Percentiles rank a stretch among this genome's conserved stretches.
phyloP scores from a whole-genome alignment of 345 rosid species.

The Rhizophora apiculata region DNA sequence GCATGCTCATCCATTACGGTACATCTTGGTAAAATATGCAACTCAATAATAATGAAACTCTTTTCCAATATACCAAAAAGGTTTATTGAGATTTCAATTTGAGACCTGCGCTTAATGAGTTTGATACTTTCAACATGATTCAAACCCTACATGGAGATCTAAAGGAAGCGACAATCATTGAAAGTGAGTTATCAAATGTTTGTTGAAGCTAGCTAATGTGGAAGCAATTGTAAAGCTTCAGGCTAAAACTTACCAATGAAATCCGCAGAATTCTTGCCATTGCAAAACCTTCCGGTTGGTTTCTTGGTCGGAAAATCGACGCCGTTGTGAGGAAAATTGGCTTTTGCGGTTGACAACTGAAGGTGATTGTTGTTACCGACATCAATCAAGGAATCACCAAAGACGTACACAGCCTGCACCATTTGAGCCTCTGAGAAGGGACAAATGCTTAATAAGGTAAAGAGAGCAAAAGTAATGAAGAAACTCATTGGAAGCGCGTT shows the following conservation, averaged over 20 bases:
- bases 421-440: conserved; percentile 21
- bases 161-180: too few relatives aligned
- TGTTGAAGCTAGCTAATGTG: too few relatives aligned
- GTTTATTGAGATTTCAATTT: too few relatives aligned
- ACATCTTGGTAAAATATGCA: too few relatives aligned
- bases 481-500: background rate
- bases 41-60: too few relatives aligned
- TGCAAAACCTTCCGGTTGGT: conserved; percentile 53
- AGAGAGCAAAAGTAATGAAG: background rate
- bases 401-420: conserved; percentile 44
- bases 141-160: too few relatives aligned
- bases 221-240: background rate
- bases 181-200: too few relatives aligned
- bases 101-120: too few relatives aligned
- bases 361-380: conserved; percentile 55
- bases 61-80: too few relatives aligned
- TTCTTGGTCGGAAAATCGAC: conserved; percentile 41
- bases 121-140: too few relatives aligned
- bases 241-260: conserved; percentile 31
- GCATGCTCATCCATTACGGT: too few relatives aligned
- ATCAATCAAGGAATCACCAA: conserved; percentile 53
- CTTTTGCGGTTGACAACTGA: conserved; percentile 34
- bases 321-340: conserved; percentile 52
- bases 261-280: conserved; percentile 63
- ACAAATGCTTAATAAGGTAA: background rate